Base-by-base conservation (phyloP, 176 grass and related monocot genomes). In the Poa annua region DNA sequence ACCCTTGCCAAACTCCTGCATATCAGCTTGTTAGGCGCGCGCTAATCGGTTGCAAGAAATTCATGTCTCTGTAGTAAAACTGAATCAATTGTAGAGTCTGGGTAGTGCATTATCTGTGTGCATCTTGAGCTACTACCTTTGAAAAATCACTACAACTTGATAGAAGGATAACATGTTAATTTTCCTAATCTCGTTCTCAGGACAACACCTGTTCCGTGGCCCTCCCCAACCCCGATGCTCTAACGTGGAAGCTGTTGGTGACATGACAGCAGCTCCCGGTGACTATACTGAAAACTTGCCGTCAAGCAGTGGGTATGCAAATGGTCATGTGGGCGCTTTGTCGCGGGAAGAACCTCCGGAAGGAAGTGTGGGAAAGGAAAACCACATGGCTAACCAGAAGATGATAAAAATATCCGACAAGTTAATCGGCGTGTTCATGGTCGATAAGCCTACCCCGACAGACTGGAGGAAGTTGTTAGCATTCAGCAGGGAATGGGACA, bases 401-500 rank as follows among this genome's bases (percentile, higher is more conserved):
- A 92, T 94, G 90, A 49, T 89, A 68, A 92, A 82, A 88, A 85
- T 94, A 82, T 91, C 81, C 13, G 95, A 97, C 82, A 97, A 92
- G 68, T 78, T 94, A 81, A 94, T 97, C 66, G 88, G 89, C 29
- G 86, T 97, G 13, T 97, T 97, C 65, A 84, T 97, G 75, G 95
- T 94, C 12, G 95, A 94, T 47, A 97, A 94, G 53, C 86, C 92
- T 33, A 92, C 86, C 20, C 81, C 90, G 36, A 85, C 79, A 9
- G 90, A 94, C 78, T 97, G 95, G 95, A 97, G 90, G 85, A 97
- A 89, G 22, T 83, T 97, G 44, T 49, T 97, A 20, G 92, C 95
- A 35, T 98, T 93, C 71, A 98, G 95, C 79, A 89, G 81, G 66
- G 81, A 88, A 78, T 95, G 95, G 92, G 88, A 84, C 70, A 92